Base-by-base conservation (phyloP, 164 flowering plant genomes). In the Vitis rotundifolia region DNA sequence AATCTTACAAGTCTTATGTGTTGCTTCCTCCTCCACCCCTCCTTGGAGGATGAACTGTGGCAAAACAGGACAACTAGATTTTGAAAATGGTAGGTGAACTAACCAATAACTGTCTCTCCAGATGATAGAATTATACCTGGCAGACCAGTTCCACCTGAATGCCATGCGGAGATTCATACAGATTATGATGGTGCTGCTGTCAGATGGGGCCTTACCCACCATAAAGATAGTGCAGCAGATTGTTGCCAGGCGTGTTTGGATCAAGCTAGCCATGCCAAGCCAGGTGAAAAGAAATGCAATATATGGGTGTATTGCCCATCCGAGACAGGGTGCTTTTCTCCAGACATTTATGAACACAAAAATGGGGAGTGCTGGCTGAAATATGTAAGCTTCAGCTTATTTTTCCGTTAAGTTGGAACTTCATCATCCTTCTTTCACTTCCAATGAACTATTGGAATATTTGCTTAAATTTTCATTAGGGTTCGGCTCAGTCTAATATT, bases 291-390 rank as follows among this genome's bases (percentile, higher is more conserved):
- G 87, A 92, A 80, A 80, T 96, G 99, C 80, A 96, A 93, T 67
- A 79, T 89, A 72, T 96, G 99, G 99, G 99, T 96, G 59, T 96
- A 93, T 80, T 96, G 99, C 77, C 99, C 99, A 10, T 85, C 87
- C 2, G 97, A 90, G 73, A 52, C 68, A 15, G 99, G 99, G 10
- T 96, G 99, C 74, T 79, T 83, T 75, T 96, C 99, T 15, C 99
- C 99, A 5, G 99, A 96, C 81, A 93, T 88, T 56, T 96, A 93
- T 72, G 82, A 90, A 67, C 99, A 96, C 81, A 93, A 86, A 70
- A 75, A 84, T 81, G 82, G 76, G 73, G 99, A 96, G 71, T 96
- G 99, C 83, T 95, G 99, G 99, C 88, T 95, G 47, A 95, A 95
- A 86, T 87, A 87, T 79, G 99, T 95, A 82, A 84, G 86, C 14